phyloP scores from a whole-genome alignment of 805 yeast species.

The Kodamaea neixiangensis region DNA sequence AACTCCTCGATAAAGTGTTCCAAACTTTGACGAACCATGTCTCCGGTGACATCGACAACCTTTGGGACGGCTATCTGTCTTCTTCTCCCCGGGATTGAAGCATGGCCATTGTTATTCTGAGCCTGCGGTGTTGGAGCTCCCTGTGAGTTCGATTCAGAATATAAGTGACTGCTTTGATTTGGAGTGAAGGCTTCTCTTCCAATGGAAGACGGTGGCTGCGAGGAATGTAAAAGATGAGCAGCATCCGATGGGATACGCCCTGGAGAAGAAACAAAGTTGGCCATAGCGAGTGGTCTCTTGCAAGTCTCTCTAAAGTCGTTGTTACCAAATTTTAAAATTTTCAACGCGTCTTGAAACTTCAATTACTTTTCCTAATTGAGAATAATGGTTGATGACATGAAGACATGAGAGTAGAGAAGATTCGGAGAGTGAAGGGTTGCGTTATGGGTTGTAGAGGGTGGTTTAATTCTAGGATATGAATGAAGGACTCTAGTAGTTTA shows the following conservation, averaged over 20 bases:
- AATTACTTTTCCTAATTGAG: slow-evolving; percentile 6
- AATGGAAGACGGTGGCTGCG: slow-evolving; percentile 45
- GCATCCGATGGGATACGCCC: slow-evolving; percentile 47
- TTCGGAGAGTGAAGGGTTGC: neutral
- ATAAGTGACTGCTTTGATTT: slow-evolving; percentile 23
- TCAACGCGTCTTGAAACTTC: slow-evolving; percentile 11
- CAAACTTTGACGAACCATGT: slow-evolving; percentile 88
- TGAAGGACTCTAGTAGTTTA: too few relatives aligned
- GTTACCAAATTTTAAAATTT: neutral
- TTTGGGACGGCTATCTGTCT: slow-evolving; percentile 73
- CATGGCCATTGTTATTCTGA: slow-evolving; percentile 8
- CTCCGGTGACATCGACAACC: slow-evolving; percentile 90
- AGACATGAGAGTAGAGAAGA: neutral
- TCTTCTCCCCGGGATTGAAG: slow-evolving; percentile 45
- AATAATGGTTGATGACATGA: slow-evolving; percentile 4
- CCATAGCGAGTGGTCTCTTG: slow-evolving; percentile 22
- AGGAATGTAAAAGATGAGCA: slow-evolving; percentile 39
- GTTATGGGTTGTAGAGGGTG: neutral
- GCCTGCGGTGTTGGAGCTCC: slow-evolving; percentile 16
- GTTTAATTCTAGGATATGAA: too few relatives aligned
- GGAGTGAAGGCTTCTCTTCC: slow-evolving; percentile 41
- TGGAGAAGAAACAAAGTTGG: slow-evolving; percentile 47
- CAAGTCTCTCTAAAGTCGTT: neutral
- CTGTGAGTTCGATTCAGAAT: slow-evolving; percentile 27
- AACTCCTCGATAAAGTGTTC: slow-evolving; percentile 79